Conservation (phyloP, 1,139 yeast species). For the Geotrichum histeridarum region DNA sequence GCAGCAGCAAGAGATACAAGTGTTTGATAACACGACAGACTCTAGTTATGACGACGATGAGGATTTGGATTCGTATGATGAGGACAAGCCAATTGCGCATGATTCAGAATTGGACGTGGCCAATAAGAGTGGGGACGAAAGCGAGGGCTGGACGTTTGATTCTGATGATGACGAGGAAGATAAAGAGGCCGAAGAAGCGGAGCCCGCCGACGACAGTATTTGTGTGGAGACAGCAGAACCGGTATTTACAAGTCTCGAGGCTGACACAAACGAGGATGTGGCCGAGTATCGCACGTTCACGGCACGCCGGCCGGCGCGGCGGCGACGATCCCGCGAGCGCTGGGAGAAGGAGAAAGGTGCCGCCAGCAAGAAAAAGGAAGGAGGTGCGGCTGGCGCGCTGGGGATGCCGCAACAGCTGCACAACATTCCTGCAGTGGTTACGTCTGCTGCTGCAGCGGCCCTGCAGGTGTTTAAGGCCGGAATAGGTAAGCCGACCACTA, state of each 20-base stretch:
- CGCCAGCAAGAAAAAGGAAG: not conserved
- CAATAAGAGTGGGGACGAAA: not conserved
- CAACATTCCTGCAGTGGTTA: not conserved
- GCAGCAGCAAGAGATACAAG: constrained; percentile 4
- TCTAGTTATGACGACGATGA: not conserved
- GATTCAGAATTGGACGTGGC: not conserved
- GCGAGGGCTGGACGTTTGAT: constrained; percentile 9
- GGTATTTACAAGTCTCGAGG: not conserved
- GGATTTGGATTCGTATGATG: constrained; percentile 1
- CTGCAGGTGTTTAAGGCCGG: not conserved
- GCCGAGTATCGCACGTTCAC: constrained; percentile 14
- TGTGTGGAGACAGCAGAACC: not conserved
- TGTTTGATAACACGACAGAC: not conserved
- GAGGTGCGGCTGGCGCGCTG: not conserved
- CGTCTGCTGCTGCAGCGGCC: not conserved
- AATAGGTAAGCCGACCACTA: not conserved
- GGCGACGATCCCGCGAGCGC: not conserved
- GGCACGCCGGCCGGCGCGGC: not conserved
- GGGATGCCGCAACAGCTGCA: not conserved
- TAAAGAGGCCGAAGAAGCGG: too few species aligned
- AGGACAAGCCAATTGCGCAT: not conserved
- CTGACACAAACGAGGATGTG: not conserved
- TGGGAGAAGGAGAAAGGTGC: not conserved
- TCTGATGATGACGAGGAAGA: not conserved
- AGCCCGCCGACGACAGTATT: too few species aligned